Conservation (phyloP, 495 filamentous ascomycete genomes). For the Amorphotheca resinae region DNA sequence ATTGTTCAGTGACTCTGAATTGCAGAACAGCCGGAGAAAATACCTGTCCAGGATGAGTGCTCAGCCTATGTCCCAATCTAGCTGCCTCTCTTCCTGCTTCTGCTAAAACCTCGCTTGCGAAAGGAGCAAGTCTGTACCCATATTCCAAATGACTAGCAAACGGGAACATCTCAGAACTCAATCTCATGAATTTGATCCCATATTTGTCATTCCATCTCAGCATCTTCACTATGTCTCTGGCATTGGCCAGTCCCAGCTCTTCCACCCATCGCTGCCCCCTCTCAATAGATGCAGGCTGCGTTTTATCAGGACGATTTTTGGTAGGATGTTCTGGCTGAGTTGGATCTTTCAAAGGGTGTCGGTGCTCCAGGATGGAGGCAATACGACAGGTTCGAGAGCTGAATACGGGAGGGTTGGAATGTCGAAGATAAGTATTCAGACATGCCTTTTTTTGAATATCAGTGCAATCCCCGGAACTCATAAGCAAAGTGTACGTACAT, state of each 20-base stretch:
- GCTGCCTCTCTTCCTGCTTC: slow-evolving; percentile 68
- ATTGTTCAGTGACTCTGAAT: not conserved
- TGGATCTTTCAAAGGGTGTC: slow-evolving; percentile 65
- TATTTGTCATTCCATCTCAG: slow-evolving; percentile 89
- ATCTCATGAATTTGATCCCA: slow-evolving; percentile 81
- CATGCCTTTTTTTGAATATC: slow-evolving; percentile 48
- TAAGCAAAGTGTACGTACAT: slow-evolving; percentile 43
- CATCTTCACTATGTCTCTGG: slow-evolving; percentile 72
- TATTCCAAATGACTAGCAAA: slow-evolving; percentile 83
- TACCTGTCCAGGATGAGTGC: slow-evolving; percentile 67
- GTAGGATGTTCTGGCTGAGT: slow-evolving; percentile 63
- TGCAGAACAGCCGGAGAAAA: not conserved
- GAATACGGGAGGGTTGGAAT: slow-evolving; percentile 76
- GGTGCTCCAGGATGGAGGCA: slow-evolving; percentile 77
- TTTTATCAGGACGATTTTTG: slow-evolving; percentile 71
- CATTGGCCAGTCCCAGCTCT: slow-evolving; percentile 67
- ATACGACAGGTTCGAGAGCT: slow-evolving; percentile 88
- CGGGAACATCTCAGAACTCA: slow-evolving; percentile 94
- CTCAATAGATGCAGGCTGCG: slow-evolving; percentile 45
- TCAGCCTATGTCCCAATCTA: slow-evolving; percentile 73
- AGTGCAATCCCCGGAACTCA: not conserved
- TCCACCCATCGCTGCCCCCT: slow-evolving; percentile 62
- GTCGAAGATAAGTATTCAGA: slow-evolving; percentile 84
- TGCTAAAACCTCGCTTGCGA: slow-evolving; percentile 66
- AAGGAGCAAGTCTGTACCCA: slow-evolving; percentile 77